A percentile compares a stretch with the other conserved stretches of the same genome.
phyloP scores from a whole-genome alignment of 495 filamentous ascomycete species.

The Penicillium soppii region DNA sequence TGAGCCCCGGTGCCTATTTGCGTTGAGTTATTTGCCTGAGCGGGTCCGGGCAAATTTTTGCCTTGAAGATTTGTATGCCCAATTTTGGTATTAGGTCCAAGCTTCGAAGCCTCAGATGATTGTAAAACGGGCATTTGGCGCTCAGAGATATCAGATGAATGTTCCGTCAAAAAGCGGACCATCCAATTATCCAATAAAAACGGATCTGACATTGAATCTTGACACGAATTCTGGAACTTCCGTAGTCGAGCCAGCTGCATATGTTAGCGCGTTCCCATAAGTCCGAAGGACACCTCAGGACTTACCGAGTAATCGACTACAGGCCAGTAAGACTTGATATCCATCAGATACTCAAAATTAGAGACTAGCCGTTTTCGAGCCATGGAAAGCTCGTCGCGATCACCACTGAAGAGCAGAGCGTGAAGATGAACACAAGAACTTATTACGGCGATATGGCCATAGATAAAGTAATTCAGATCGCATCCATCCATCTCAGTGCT shows the following conservation, averaged over 20 bases:
- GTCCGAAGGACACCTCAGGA: background rate
- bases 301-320: conserved; percentile 20
- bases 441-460: conserved; percentile 22
- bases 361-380: conserved; percentile 18
- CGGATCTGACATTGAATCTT: conserved; percentile 18
- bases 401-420: conserved; percentile 19
- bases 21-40: background rate
- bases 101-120: background rate
- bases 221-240: conserved; percentile 20
- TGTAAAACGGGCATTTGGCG: background rate
- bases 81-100: background rate
- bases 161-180: conserved; percentile 26
- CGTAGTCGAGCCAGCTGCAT: conserved; percentile 16
- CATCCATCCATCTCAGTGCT: conserved; percentile 15
- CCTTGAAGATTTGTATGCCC: no score
- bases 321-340: conserved; percentile 20
- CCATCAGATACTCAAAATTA: conserved; percentile 26
- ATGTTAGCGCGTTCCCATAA: background rate
- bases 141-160: conserved; percentile 12
- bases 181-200: conserved; percentile 29
- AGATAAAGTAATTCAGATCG: conserved; percentile 24
- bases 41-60: background rate
- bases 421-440: conserved; percentile 29
- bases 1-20: background rate
- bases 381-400: conserved; percentile 9